A percentile compares a stretch with the other conserved stretches of the same genome.
Evolutionary conservation across 805 yeast genomes (phyloP).

Genomic region (Saturnispora ahearnii): DNA sequence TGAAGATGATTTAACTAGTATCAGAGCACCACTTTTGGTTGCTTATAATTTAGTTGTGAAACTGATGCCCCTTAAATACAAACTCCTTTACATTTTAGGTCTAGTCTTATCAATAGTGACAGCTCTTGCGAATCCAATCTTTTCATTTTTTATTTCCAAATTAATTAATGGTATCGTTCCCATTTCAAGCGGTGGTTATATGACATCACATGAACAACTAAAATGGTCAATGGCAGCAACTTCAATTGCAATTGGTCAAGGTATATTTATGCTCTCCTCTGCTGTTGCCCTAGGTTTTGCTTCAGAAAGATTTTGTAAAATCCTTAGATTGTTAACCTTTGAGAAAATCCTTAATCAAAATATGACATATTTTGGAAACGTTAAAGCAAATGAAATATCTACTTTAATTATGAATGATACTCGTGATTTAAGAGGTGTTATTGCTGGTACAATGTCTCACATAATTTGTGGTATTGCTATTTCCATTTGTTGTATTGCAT

Average conservation of each 20-base stretch:
- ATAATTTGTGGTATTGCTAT: slow-evolving; percentile 45
- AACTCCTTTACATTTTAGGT: slow-evolving; percentile 37
- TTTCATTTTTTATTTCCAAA: slow-evolving; percentile 69
- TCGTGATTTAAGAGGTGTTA: slow-evolving; percentile 61
- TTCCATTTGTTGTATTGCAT: slow-evolving; percentile 51
- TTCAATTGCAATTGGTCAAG: slow-evolving; percentile 55
- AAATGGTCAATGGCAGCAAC: slow-evolving; percentile 67
- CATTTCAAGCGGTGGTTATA: slow-evolving; percentile 21
- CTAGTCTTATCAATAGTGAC: slow-evolving; percentile 41
- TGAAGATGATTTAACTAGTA: slow-evolving; percentile 3
- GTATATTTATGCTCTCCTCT: slow-evolving; percentile 44
- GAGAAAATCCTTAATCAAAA: slow-evolving; percentile 41
- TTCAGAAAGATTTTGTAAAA: slow-evolving; percentile 60
- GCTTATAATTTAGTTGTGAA: slow-evolving; percentile 6
- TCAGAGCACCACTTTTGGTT: slow-evolving; percentile 7
- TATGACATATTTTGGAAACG: slow-evolving; percentile 41
- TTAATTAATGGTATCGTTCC: slow-evolving; percentile 58
- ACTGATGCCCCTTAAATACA: slow-evolving; percentile 9
- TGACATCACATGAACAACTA: slow-evolving; percentile 25
- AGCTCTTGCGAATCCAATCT: slow-evolving; percentile 64
- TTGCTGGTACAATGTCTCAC: slow-evolving; percentile 53
- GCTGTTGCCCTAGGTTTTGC: slow-evolving; percentile 42
- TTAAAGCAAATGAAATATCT: slow-evolving; percentile 44
- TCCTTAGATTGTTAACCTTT: slow-evolving; percentile 43
- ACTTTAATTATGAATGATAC: slow-evolving; percentile 73